These are phyloP conservation scores for Aspergillus alliaceus DNA, from an alignment of 2,329 filamentous ascomycete genomes.

Conservation along the genomic window DNA sequence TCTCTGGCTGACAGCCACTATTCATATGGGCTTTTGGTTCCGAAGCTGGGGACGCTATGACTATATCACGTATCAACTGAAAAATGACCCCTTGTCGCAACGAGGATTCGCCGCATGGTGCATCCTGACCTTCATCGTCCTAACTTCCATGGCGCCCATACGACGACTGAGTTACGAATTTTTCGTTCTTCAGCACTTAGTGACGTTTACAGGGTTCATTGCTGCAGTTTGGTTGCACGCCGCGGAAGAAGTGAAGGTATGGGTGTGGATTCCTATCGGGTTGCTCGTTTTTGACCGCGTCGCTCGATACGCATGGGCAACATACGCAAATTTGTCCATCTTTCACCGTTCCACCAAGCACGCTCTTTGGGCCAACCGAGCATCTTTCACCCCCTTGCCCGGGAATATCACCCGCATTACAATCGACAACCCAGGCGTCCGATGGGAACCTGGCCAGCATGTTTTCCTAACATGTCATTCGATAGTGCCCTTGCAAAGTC, in stretches of 20 bases:
- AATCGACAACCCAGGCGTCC: constrained; percentile 55
- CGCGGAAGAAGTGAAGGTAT: constrained; percentile 43
- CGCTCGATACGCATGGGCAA: constrained; percentile 34
- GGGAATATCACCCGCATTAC: constrained; percentile 58
- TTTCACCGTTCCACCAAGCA: constrained; percentile 32
- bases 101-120: constrained; percentile 55
- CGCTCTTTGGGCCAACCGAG: constrained; percentile 41
- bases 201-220: constrained; percentile 52
- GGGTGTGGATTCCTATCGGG: constrained; percentile 50
- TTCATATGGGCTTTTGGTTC: constrained; percentile 58
- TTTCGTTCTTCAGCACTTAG: constrained; percentile 55
- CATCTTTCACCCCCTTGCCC: constrained; percentile 51
- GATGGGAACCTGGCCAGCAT: constrained; percentile 64
- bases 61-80: constrained; percentile 50
- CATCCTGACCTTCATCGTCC: constrained; percentile 52
- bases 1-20: constrained; percentile 53
- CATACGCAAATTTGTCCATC: constrained; percentile 44
- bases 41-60: constrained; percentile 53
- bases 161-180: constrained; percentile 53
- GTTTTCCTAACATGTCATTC: constrained; percentile 60
- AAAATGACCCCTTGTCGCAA: constrained; percentile 50
- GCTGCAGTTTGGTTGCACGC: constrained; percentile 52
- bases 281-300: constrained; percentile 49
- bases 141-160: constrained; percentile 53
- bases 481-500: constrained; percentile 59